Evolutionary conservation across 2,329 filamentous ascomycete genomes (phyloP).

Genomic region (Pseudogymnoascus sp.): DNA sequence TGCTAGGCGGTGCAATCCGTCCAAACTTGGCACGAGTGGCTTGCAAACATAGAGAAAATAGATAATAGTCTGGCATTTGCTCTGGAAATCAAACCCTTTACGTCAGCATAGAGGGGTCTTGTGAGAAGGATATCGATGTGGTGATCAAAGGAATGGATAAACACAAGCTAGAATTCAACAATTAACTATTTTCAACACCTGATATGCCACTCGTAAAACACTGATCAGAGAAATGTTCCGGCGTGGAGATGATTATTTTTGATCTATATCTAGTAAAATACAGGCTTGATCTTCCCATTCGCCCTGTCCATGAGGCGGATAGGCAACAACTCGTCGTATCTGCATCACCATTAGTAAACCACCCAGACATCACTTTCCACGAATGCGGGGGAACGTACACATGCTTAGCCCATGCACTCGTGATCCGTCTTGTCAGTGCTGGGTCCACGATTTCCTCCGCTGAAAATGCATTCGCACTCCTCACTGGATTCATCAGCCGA

Average conservation of each 20-base stretch:
- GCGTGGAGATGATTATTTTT: not conserved
- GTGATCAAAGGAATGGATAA: not conserved
- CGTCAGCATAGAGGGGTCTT: not conserved
- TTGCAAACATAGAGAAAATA: not conserved
- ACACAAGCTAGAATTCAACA: not conserved
- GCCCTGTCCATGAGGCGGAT: constrained; percentile 29
- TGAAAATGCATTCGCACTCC: constrained; percentile 54
- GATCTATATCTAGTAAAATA: constrained; percentile 27
- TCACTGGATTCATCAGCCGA: constrained; percentile 54
- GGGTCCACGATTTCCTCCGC: constrained; percentile 59
- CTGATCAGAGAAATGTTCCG: too few relatives aligned
- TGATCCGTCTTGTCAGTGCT: constrained; percentile 45
- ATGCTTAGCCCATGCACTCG: constrained; percentile 46
- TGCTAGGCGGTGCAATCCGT: not conserved
- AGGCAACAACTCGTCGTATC: constrained; percentile 24
- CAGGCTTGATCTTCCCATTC: constrained; percentile 35
- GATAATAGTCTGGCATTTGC: not conserved
- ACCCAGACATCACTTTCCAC: constrained; percentile 38
- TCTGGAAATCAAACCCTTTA: not conserved
- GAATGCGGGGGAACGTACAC: constrained; percentile 34
- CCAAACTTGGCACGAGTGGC: not conserved
- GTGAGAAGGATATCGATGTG: not conserved
- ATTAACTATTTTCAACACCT: not conserved
- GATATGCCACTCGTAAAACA: not conserved
- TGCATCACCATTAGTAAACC: constrained; percentile 19